A percentile compares a stretch with the other conserved stretches of the same genome.
phyloP scores from a whole-genome alignment of 164 flowering plant genomes.

The Santalum album region DNA sequence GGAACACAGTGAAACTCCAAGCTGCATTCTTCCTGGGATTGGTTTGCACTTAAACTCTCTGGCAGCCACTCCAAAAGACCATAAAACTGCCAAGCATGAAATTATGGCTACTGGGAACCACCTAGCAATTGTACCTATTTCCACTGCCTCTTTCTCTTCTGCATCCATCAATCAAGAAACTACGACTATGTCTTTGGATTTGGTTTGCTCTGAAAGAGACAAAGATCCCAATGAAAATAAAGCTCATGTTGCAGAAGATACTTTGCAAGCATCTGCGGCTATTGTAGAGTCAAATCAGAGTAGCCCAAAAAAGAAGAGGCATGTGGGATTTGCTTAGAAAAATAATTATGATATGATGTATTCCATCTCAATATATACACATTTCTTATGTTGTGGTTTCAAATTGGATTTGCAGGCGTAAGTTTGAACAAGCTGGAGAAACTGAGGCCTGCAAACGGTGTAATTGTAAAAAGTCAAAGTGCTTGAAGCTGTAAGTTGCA shows the following conservation, averaged over 20 bases:
- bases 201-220: slow-evolving; percentile 24
- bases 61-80: slow-evolving; percentile 44
- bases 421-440: slow-evolving; percentile 54
- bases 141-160: slow-evolving; percentile 29
- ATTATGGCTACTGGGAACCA: slow-evolving; percentile 28
- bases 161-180: slow-evolving; percentile 24
- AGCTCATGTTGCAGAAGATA: slow-evolving; percentile 32
- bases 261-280: slow-evolving; percentile 28
- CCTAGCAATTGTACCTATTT: slow-evolving; percentile 24
- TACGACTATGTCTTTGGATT: slow-evolving; percentile 18
- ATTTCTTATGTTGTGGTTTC: not conserved
- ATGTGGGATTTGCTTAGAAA: too few species aligned
- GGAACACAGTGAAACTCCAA: slow-evolving; percentile 48
- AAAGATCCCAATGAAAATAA: too few species aligned
- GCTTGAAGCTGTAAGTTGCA: slow-evolving; percentile 98
- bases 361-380: too few species aligned
- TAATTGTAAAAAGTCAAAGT: slow-evolving; percentile 92
- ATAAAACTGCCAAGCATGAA: slow-evolving; percentile 36
- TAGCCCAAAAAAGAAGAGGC: slow-evolving; percentile 88
- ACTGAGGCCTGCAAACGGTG: slow-evolving; percentile 78
- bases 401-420: slow-evolving; percentile 47
- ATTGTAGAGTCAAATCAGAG: slow-evolving; percentile 50
- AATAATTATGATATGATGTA: too few species aligned
- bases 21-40: slow-evolving; percentile 86
- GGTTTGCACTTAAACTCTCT: slow-evolving; percentile 92